Percentiles rank a stretch among this genome's conserved stretches.
Evolutionary conservation across 2,329 filamentous ascomycete genomes (phyloP).

Genomic region (Fusarium decemcellulare): DNA sequence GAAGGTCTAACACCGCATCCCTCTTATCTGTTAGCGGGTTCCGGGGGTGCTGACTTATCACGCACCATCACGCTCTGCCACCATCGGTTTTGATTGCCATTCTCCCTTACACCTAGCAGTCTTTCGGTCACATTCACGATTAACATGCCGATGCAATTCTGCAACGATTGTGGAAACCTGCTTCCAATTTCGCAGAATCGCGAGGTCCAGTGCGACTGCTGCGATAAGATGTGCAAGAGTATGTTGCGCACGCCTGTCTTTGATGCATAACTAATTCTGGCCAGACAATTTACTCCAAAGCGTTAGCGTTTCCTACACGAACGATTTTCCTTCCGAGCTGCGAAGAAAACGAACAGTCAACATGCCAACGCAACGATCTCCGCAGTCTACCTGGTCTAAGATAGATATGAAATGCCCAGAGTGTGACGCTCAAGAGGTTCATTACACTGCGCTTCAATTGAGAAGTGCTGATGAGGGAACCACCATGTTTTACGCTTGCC

Average conservation of each 20-base stretch:
- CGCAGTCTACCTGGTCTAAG: constrained; percentile 13
- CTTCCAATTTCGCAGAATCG: constrained; percentile 17
- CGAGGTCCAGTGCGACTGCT: constrained; percentile 21
- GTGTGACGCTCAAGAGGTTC: constrained; percentile 21
- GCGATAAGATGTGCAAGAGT: constrained; percentile 3
- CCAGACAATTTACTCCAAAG: neutral
- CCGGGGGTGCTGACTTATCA: no score
- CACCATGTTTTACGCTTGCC: constrained; percentile 32
- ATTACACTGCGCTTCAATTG: constrained; percentile 31
- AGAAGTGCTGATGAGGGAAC: constrained; percentile 33
- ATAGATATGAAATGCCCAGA: constrained; percentile 24
- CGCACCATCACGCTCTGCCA: no score
- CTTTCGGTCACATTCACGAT: neutral
- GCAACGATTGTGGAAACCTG: constrained; percentile 25
- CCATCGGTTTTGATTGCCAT: neutral
- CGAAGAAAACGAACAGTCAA: constrained; percentile 15
- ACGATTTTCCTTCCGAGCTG: constrained; percentile 26
- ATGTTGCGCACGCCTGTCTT: constrained; percentile 1
- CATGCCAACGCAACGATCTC: neutral
- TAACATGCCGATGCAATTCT: constrained; percentile 26
- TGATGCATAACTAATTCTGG: neutral
- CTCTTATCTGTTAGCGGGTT: no score
- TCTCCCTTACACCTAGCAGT: neutral
- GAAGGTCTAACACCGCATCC: neutral
- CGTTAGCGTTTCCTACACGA: constrained; percentile 15